Percentiles rank a stretch among this genome's conserved stretches.
These are phyloP conservation scores for Pugionium cornutum DNA, from an alignment of 345 rosid genomes.

Conservation along the genomic window DNA sequence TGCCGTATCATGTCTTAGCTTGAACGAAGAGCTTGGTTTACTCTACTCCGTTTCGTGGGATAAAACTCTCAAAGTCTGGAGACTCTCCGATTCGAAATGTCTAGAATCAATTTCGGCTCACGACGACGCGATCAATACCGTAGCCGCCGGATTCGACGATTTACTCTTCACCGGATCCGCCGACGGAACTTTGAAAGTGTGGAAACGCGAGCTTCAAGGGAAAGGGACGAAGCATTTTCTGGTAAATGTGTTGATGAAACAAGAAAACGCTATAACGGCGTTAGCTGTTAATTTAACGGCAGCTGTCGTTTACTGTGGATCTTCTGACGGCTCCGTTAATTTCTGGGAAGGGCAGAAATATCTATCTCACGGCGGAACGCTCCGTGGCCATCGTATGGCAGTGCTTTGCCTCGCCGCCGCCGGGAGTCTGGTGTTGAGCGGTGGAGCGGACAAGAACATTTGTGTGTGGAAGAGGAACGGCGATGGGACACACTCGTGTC, in stretches of 20 bases:
- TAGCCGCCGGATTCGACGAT: conserved; percentile 49
- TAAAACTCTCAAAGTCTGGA: conserved; percentile 62
- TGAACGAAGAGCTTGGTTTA: conserved; percentile 55
- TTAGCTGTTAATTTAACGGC: conserved; percentile 56
- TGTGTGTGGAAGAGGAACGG: conserved; percentile 69
- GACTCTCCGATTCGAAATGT: conserved; percentile 55
- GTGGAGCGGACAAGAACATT: conserved; percentile 77
- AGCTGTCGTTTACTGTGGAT: conserved; percentile 62
- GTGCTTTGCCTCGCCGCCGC: conserved; percentile 62
- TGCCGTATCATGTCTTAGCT: conserved; percentile 61
- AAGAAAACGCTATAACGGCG: conserved; percentile 78
- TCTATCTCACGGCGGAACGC: conserved; percentile 60
- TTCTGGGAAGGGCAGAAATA: conserved; percentile 66
- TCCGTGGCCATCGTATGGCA: conserved; percentile 76
- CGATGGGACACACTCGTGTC: conserved; percentile 57
- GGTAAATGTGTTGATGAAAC: conserved; percentile 59
- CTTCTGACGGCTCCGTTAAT: conserved; percentile 65
- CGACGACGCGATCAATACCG: conserved; percentile 64
- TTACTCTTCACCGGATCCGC: conserved; percentile 70
- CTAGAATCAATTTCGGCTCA: conserved; percentile 62
- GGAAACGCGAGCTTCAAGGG: conserved; percentile 63
- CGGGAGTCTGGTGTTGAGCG: conserved; percentile 73
- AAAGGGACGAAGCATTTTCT: conserved; percentile 58
- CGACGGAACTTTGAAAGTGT: conserved; percentile 65
- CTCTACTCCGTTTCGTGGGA: conserved; percentile 76